phyloP scores from a whole-genome alignment of 176 grass and related monocot genomes.

The Zea luxurians region DNA sequence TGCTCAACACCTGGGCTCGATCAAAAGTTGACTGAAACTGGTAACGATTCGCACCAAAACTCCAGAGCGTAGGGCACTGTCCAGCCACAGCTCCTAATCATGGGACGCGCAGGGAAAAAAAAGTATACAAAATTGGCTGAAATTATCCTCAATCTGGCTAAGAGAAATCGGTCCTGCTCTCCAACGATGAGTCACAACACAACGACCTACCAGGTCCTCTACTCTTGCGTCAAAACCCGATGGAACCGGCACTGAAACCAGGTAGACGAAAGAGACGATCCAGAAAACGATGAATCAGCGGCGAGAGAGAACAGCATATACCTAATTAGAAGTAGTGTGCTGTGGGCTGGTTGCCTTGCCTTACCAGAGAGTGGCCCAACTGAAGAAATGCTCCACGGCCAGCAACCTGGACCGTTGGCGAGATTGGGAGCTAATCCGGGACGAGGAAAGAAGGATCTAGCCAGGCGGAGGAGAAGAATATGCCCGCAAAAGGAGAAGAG shows the following conservation, averaged over 20 bases:
- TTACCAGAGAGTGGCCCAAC: neutral
- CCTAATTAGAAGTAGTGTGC: neutral
- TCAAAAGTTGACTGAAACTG: constrained; percentile 23
- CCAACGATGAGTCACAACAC: constrained; percentile 27
- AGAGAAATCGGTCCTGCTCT: neutral
- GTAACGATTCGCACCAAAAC: constrained; percentile 26
- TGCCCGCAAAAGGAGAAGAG: constrained; percentile 1
- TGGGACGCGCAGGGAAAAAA: constrained; percentile 17
- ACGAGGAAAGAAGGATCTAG: constrained; percentile 46
- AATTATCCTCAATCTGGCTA: constrained; percentile 5
- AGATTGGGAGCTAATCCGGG: constrained; percentile 42
- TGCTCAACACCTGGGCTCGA: neutral
- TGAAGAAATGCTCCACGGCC: constrained; percentile 11
- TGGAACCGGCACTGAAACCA: neutral
- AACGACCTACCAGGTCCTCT: neutral
- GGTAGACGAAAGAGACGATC: constrained; percentile 8
- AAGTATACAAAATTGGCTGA: constrained; percentile 37
- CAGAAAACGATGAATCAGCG: constrained; percentile 28
- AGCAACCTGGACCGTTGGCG: neutral
- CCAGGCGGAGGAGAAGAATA: constrained; percentile 36
- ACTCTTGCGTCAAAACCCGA: constrained; percentile 11
- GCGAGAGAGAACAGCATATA: neutral
- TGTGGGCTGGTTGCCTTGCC: constrained; percentile 26
- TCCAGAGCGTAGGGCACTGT: neutral
- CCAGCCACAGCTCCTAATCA: constrained; percentile 15